Evolutionary conservation across 176 grass and related monocot genomes (phyloP).

Genomic region (Paspalum vaginatum): DNA sequence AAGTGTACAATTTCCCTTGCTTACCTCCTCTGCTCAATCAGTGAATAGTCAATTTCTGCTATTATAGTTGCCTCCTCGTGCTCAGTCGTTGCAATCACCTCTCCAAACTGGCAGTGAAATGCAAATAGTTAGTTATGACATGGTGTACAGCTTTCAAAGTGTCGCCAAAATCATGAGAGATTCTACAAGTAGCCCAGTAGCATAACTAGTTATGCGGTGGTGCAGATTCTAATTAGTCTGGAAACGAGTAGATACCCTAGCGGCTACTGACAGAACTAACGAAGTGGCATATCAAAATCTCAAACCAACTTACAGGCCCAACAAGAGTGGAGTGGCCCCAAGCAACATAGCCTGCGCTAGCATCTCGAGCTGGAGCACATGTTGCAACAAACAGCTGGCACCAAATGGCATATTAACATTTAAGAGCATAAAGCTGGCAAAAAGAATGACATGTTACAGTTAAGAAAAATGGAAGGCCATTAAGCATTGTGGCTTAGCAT

Average conservation of each 20-base stretch:
- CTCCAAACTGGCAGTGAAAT: constrained; percentile 74
- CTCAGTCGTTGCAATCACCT: constrained; percentile 85
- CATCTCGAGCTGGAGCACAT: constrained; percentile 77
- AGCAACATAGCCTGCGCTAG: constrained; percentile 70
- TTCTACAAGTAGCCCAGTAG: background rate
- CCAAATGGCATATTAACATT: constrained; percentile 9
- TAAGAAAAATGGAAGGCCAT: background rate
- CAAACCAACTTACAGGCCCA: constrained; percentile 73
- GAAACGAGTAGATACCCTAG: background rate
- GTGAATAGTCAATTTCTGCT: constrained; percentile 87
- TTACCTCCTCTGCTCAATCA: constrained; percentile 85
- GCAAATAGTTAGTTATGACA: background rate
- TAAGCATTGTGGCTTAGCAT: background rate
- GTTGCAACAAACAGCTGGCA: constrained; percentile 72
- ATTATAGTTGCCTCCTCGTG: constrained; percentile 71
- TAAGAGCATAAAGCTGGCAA: background rate
- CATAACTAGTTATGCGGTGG: background rate
- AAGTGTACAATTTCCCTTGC: background rate
- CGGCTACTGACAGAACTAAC: constrained; percentile 1
- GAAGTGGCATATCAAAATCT: background rate
- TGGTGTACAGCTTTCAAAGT: background rate
- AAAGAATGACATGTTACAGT: background rate
- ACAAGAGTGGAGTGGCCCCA: constrained; percentile 97
- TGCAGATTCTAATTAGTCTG: constrained; percentile 17
- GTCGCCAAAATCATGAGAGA: background rate